Evolutionary conservation across 495 filamentous ascomycete genomes (phyloP).

Genomic region (Penicilliopsis zonata): DNA sequence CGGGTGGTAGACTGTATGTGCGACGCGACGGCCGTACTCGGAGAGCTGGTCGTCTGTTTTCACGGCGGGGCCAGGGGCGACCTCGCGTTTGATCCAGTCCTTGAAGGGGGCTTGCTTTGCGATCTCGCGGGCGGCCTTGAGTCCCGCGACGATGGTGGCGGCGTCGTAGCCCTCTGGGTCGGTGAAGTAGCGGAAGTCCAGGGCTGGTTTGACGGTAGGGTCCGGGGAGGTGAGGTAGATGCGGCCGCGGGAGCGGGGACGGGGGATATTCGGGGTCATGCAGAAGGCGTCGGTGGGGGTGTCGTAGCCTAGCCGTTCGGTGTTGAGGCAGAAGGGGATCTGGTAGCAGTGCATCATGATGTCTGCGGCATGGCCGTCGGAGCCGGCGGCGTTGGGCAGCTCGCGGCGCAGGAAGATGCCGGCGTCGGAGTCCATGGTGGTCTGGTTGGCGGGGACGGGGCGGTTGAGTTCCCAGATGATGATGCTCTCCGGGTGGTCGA

Average conservation of each 20-base stretch:
- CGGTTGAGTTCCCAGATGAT: slow-evolving; percentile 78
- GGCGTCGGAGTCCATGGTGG: slow-evolving; percentile 76
- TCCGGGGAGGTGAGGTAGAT: slow-evolving; percentile 61
- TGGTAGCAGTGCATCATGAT: slow-evolving; percentile 93
- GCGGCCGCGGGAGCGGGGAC: slow-evolving; percentile 60
- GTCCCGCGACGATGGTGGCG: slow-evolving; percentile 65
- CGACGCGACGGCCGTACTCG: slow-evolving; percentile 61
- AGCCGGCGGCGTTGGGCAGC: slow-evolving; percentile 45
- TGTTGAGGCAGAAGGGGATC: slow-evolving; percentile 69
- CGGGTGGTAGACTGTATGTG: slow-evolving; percentile 80
- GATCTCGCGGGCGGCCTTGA: slow-evolving; percentile 58
- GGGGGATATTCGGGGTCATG: slow-evolving; percentile 86
- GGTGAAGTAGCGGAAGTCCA: slow-evolving; percentile 85
- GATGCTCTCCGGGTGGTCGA: slow-evolving; percentile 68
- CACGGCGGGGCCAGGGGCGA: slow-evolving; percentile 59
- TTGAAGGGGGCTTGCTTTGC: slow-evolving; percentile 62
- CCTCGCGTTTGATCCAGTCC: slow-evolving; percentile 67
- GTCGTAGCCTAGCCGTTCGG: slow-evolving; percentile 61
- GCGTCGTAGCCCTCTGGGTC: slow-evolving; percentile 76
- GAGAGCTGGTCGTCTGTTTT: slow-evolving; percentile 59
- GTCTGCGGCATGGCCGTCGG: slow-evolving; percentile 59
- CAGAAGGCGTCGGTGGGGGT: slow-evolving; percentile 68
- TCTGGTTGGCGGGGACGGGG: slow-evolving; percentile 62
- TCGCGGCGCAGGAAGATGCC: slow-evolving; percentile 74
- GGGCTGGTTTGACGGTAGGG: slow-evolving; percentile 60